Evolutionary conservation across 164 flowering plant species (phyloP), one percentile per base, ranked within the genome.

Genomic region (Magnolia kwangsiensis): DNA sequence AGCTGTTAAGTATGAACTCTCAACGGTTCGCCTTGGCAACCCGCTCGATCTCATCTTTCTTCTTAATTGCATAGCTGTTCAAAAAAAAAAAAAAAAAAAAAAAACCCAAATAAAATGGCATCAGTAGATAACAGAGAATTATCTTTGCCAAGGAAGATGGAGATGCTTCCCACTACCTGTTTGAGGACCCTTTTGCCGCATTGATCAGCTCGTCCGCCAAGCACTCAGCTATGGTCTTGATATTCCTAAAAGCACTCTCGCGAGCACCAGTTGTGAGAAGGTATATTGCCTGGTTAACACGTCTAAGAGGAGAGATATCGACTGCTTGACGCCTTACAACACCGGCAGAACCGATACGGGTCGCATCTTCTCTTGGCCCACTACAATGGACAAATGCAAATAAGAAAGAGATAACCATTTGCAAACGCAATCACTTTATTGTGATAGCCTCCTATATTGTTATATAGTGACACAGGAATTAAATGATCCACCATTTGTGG

Each of bases 291-390:
- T 82, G 81, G 73, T 82, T 82, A 50, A 79, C 84, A 68, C 82
- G 75, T 27, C 82, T 79, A 66, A 82, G 65, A 66, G 84, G 84
- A 71, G 84, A 82, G 45, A 82, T 82, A 79, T 82, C 84, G 64
- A 82, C 83, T 20, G 84, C 84, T 66, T 82, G 84, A 65, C 81
- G 78, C 51, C 82, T 82, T n/a, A 82, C 81, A 59, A 82, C 81
- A 82, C 81, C 84, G 65, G 84, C 81, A 55, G 81, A 82, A 29
- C 84, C 82, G 71, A 82, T 79, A 29, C 80, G 55, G 31, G 84
- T 79, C 4, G 82, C 84, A 77, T 82, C 84, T 75, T 82, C 84
- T 69, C 84, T 77, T 58, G 84, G 84, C 5, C 84, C 84, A 79
- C 84, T 82, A 55, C 59, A 79, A 1, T 29, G 61, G 10, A 9